phyloP scores from a whole-genome alignment of 2,329 filamentous ascomycete genomes.

The Trichoderma sp. region DNA sequence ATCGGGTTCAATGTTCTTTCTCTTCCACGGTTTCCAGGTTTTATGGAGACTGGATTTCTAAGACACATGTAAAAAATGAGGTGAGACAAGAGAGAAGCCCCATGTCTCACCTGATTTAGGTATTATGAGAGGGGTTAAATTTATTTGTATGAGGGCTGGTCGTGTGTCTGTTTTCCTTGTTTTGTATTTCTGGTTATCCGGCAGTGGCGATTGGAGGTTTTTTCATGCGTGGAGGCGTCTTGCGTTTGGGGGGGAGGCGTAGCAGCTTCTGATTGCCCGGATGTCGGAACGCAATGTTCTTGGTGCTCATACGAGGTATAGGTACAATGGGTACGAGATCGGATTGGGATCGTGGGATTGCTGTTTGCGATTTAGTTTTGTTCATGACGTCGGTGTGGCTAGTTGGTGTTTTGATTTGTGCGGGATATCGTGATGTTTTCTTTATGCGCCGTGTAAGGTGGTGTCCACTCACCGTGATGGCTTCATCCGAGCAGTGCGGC shows the following conservation, averaged over 20 bases:
- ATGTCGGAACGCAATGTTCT: background rate
- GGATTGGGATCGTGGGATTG: background rate
- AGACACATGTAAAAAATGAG: background rate
- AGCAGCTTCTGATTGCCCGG: background rate
- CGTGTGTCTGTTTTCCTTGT: background rate
- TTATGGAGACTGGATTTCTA: background rate
- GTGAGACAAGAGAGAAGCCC: background rate
- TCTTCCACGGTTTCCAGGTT: background rate
- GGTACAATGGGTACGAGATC: background rate
- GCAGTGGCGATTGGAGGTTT: background rate
- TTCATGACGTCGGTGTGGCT: background rate
- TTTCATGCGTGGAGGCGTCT: background rate
- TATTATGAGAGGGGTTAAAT: background rate
- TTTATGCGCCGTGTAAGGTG: background rate
- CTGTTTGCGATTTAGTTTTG: background rate
- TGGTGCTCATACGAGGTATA: background rate
- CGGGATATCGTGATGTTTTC: background rate
- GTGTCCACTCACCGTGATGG: background rate
- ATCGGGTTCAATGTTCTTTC: background rate
- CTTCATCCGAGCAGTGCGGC: background rate
- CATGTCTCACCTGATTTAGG: background rate
- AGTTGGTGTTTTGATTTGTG: background rate
- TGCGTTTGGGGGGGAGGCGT: background rate
- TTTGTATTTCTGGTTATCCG: background rate
- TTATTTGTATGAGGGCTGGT: background rate